Percentiles rank a stretch among this genome's conserved stretches.
Conservation (phyloP, 164 flowering plant species). For the Magnolia officinalis region DNA sequence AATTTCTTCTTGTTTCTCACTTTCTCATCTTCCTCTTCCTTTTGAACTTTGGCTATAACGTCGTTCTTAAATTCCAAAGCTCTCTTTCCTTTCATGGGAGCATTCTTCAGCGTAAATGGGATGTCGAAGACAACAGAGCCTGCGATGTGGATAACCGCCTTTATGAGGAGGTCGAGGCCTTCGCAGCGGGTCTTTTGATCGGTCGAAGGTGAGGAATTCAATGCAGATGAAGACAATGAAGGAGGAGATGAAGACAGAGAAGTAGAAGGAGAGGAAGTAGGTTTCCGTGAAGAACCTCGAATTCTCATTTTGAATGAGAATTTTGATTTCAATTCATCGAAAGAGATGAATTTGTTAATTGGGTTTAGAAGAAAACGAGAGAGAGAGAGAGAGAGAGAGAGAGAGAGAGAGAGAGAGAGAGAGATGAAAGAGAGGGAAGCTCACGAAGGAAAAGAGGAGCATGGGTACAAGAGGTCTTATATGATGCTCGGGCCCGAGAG, state of each 20-base stretch:
- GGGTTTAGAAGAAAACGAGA: not conserved
- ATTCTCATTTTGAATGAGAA: slow-evolving; percentile 22
- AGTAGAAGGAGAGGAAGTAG: not conserved
- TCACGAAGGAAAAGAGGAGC: not conserved
- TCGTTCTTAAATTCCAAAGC: slow-evolving; percentile 24
- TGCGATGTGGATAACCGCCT: slow-evolving; percentile 35
- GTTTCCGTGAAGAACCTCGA: slow-evolving; percentile 5
- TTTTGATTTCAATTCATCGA: not conserved
- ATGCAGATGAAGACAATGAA: slow-evolving; percentile 10
- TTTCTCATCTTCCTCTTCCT: slow-evolving; percentile 11
- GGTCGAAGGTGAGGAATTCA: slow-evolving; percentile 17
- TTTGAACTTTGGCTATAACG: slow-evolving; percentile 10
- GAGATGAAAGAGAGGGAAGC: not conserved
- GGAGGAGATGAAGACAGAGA: slow-evolving; percentile 8
- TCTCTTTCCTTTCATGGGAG: slow-evolving; percentile 32
- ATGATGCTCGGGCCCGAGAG: too few species aligned
- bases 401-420: not conserved
- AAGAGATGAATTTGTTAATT: not conserved
- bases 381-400: not conserved
- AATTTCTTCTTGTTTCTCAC: slow-evolving; percentile 2
- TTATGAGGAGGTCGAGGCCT: slow-evolving; percentile 51
- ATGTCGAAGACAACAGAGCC: slow-evolving; percentile 37
- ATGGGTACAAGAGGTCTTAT: too few species aligned
- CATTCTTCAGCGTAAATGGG: slow-evolving; percentile 42
- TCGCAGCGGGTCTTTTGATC: slow-evolving; percentile 27